A percentile compares a stretch with the other conserved stretches of the same genome.
These are phyloP conservation scores for Paramecium caudatum DNA, from an alignment of 73 alveolate genomes.

Conservation along the genomic window DNA sequence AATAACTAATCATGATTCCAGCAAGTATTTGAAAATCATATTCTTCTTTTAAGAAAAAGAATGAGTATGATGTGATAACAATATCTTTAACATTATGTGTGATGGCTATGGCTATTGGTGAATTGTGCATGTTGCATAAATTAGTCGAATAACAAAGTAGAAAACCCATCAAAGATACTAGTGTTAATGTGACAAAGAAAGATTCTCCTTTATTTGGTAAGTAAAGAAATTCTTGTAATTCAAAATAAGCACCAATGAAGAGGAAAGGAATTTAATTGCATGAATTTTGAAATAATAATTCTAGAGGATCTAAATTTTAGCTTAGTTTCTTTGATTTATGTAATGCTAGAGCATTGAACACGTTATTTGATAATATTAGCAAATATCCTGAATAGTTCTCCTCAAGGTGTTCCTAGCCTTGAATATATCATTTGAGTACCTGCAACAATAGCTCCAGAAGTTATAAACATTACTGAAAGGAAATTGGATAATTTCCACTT, in stretches of 20 bases:
- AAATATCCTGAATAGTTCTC: constrained; percentile 41
- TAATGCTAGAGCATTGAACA: constrained; percentile 1
- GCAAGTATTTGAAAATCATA: not conserved
- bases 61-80: not conserved
- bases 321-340: not conserved
- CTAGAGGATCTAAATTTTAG: not conserved
- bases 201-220: not conserved
- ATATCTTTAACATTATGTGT: constrained; percentile 41
- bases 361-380: not conserved
- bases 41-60: not conserved
- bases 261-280: constrained; percentile 27
- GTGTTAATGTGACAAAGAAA: not conserved
- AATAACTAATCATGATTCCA: not conserved
- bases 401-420: constrained; percentile 43
- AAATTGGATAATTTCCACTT: constrained; percentile 19
- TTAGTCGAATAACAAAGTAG: not conserved
- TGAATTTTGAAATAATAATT: constrained; percentile 7
- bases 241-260: not conserved
- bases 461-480: constrained; percentile 32
- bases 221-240: not conserved
- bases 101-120: constrained; percentile 17
- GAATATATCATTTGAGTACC: not conserved
- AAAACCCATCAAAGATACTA: not conserved
- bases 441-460: constrained; percentile 39
- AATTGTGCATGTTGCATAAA: constrained; percentile 48